Conservation (phyloP, 352 stramenopile species). For the Pythium aristosporum region DNA sequence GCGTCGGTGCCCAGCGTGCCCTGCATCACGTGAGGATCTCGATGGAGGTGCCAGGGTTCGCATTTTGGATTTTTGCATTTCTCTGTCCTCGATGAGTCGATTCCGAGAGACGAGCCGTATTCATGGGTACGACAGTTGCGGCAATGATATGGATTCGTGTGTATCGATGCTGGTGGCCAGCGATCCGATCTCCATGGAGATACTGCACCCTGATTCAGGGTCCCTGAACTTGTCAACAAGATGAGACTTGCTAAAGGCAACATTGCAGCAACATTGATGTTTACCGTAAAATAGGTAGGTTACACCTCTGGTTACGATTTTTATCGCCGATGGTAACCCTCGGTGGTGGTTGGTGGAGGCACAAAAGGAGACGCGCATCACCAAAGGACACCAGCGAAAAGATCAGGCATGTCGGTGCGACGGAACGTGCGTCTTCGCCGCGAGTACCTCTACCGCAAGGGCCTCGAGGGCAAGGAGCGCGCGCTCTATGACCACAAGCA, state of each 20-base stretch:
- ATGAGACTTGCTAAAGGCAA: background rate
- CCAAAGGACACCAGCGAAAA: background rate
- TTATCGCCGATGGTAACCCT: background rate
- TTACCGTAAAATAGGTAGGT: background rate
- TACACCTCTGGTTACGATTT: background rate
- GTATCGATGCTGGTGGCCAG: too few species aligned
- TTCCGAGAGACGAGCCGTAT: background rate
- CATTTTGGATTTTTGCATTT: background rate
- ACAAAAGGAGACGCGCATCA: background rate
- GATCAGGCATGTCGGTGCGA: constrained; percentile 76
- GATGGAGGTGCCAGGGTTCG: background rate
- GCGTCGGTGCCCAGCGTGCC: constrained; percentile 14
- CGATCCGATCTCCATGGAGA: too few species aligned
- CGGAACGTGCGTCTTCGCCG: constrained; percentile 96
- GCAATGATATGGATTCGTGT: background rate
- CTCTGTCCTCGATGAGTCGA: background rate
- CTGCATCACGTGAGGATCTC: constrained; percentile 14
- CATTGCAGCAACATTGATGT: background rate
- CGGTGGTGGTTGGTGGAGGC: background rate
- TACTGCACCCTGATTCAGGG: too few species aligned
- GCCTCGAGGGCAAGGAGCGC: constrained; percentile 94
- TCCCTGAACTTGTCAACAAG: background rate
- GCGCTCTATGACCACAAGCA: constrained; percentile 97
- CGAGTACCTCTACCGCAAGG: constrained; percentile 99
- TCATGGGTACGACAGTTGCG: background rate